These are phyloP conservation scores for Henckelia pumila DNA, from an alignment of 257 asterid genomes.

Conservation along the genomic window DNA sequence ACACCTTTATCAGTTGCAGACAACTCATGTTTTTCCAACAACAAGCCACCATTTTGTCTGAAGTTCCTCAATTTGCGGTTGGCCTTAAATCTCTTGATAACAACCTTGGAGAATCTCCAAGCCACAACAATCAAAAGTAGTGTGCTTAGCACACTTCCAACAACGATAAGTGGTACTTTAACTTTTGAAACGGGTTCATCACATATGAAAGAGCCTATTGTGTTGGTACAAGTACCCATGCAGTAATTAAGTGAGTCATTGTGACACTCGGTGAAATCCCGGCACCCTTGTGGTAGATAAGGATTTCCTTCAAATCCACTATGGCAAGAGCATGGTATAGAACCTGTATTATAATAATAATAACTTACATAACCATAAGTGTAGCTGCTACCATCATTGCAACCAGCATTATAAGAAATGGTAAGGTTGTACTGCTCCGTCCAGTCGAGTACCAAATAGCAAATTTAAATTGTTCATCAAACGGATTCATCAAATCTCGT, in stretches of 20 bases:
- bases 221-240: not conserved
- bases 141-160: not conserved
- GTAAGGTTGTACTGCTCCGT: not conserved
- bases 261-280: not conserved
- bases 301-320: not conserved
- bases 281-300: not conserved
- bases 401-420: not conserved
- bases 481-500: not conserved
- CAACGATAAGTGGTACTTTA: not conserved
- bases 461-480: not conserved
- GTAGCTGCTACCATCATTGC: too few relatives aligned
- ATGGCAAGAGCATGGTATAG: not conserved
- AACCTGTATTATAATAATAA: not conserved
- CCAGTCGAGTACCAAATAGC: not conserved
- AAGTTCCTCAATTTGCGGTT: conserved; percentile 3
- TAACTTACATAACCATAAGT: too few relatives aligned
- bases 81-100: conserved; percentile 2
- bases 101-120: conserved; percentile 3
- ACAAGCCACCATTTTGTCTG: conserved; percentile 2
- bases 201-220: not conserved
- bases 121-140: not conserved
- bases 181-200: not conserved
- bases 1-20: not conserved
- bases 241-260: not conserved
- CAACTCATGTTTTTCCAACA: conserved; percentile 12